These are phyloP conservation scores for Pseudozyma thailandica DNA, from an alignment of 1,284 basidiomycete genomes.

Conservation along the genomic window DNA sequence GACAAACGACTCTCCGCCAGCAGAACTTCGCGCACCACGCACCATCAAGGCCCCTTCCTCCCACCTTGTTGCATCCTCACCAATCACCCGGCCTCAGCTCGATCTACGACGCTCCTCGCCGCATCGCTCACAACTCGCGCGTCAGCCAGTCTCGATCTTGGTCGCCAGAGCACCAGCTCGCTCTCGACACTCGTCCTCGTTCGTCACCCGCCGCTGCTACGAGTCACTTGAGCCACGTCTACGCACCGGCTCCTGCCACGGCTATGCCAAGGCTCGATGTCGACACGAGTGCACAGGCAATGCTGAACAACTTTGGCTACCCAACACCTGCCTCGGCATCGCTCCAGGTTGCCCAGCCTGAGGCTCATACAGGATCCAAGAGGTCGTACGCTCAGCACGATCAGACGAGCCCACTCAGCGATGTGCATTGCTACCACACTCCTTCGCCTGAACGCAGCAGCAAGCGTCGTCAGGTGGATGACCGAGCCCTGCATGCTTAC, in stretches of 20 bases:
- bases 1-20: conserved; percentile 31
- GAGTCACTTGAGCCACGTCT: conserved; percentile 42
- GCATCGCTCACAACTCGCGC: conserved; percentile 48
- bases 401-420: conserved; percentile 35
- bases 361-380: conserved; percentile 23
- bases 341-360: conserved; percentile 5
- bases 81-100: conserved; percentile 23
- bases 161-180: conserved; percentile 33
- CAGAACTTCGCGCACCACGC: conserved; percentile 16
- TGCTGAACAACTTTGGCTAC: conserved; percentile 38
- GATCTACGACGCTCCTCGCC: conserved; percentile 36
- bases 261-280: conserved; percentile 26
- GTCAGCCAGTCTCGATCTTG: conserved; percentile 36
- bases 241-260: conserved; percentile 22
- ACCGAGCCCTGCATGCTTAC: conserved; percentile 22
- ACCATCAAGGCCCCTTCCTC: conserved; percentile 17
- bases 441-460: conserved; percentile 36
- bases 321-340: conserved; percentile 28
- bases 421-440: conserved; percentile 26
- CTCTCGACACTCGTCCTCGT: conserved; percentile 27
- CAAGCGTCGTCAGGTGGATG: conserved; percentile 36
- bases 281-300: conserved; percentile 25
- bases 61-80: conserved; percentile 19
- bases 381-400: conserved; percentile 29
- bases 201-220: conserved; percentile 32